Conservation (phyloP, 1,284 basidiomycete genomes). For the Fomitopsis palustris region DNA sequence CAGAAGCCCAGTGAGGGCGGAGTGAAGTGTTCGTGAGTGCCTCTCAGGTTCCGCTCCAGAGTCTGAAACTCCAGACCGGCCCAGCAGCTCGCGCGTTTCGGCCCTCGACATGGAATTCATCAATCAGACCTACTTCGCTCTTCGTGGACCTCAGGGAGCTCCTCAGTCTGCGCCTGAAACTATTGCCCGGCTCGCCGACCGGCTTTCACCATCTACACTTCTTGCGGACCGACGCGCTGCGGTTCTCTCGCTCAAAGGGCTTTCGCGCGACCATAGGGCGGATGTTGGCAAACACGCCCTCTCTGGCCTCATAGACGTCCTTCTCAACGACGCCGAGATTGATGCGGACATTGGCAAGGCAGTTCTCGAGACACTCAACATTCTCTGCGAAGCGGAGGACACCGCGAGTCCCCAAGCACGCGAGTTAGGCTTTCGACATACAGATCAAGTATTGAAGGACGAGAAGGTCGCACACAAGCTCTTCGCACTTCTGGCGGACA, state of each 20-base stretch:
- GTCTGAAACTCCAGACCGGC: not conserved
- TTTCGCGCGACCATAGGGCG: constrained; percentile 86
- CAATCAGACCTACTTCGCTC: constrained; percentile 76
- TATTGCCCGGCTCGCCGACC: constrained; percentile 83
- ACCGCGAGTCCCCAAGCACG: constrained; percentile 35
- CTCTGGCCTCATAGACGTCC: constrained; percentile 72
- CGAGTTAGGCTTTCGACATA: constrained; percentile 72
- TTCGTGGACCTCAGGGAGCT: constrained; percentile 72
- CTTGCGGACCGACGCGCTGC: constrained; percentile 91
- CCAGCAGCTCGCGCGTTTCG: not conserved
- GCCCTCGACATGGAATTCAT: constrained; percentile 66
- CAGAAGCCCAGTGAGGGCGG: no score
- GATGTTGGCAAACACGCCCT: constrained; percentile 82
- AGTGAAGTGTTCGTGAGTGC: no score
- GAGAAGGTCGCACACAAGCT: constrained; percentile 77
- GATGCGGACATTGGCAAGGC: constrained; percentile 91
- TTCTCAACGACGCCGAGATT: constrained; percentile 83
- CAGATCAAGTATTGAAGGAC: constrained; percentile 65
- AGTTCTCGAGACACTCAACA: constrained; percentile 80
- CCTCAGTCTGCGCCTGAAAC: constrained; percentile 84
- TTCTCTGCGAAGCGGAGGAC: constrained; percentile 72
- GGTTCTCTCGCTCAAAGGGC: constrained; percentile 88
- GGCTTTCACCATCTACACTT: constrained; percentile 81
- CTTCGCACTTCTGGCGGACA: constrained; percentile 72
- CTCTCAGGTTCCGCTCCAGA: no score